Percentiles rank a stretch among this genome's conserved stretches.
These are phyloP conservation scores for Aspergillus terreus DNA, from an alignment of 2,329 filamentous ascomycete species.

Conservation along the genomic window DNA sequence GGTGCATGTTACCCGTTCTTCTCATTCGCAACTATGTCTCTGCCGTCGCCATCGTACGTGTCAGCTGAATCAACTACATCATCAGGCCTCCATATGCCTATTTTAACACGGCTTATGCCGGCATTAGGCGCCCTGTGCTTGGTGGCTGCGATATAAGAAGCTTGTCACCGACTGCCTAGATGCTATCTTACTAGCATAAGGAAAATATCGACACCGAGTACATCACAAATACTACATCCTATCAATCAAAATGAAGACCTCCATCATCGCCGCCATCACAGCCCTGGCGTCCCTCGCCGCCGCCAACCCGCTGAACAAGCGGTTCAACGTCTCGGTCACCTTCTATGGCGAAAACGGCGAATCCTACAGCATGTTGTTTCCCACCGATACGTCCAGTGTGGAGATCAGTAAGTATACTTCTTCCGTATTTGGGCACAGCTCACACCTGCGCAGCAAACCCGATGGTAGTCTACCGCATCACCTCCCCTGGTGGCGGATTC, in stretches of 20 bases:
- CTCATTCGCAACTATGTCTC: too few species aligned
- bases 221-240: background rate
- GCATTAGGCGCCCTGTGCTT: too few species aligned
- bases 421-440: background rate
- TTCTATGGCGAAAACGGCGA: conserved; percentile 7
- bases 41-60: too few species aligned
- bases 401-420: conserved; percentile 2
- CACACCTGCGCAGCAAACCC: conserved; percentile 2
- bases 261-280: background rate
- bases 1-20: too few species aligned
- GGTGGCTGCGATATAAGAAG: too few species aligned
- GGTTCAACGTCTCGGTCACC: conserved; percentile 10
- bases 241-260: conserved; percentile 7
- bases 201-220: too few species aligned
- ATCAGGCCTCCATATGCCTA: too few species aligned
- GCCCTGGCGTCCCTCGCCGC: conserved; percentile 2
- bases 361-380: conserved; percentile 4
- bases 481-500: conserved; percentile 8
- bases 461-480: conserved; percentile 4
- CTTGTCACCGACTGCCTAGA: too few species aligned
- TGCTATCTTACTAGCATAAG: too few species aligned
- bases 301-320: conserved; percentile 1
- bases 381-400: conserved; percentile 1
- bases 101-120: too few species aligned
- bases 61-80: too few species aligned